Evolutionary conservation across 2,329 filamentous ascomycete species (phyloP).

Genomic region (Bipolaris bicolor): DNA sequence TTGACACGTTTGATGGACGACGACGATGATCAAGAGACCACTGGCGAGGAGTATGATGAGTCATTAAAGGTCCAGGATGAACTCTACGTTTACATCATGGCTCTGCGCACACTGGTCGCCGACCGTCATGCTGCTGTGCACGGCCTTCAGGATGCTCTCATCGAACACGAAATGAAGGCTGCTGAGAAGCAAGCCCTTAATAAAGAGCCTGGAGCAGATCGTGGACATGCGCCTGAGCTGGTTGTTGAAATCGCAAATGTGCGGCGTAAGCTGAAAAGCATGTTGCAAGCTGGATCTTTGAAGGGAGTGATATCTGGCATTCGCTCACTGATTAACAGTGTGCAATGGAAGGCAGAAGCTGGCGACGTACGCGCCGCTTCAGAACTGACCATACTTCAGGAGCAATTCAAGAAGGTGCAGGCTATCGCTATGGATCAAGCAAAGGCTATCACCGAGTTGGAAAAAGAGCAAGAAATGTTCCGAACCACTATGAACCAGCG

Average conservation of each 20-base stretch:
- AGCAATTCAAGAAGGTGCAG: conserved; percentile 66
- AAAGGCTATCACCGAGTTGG: conserved; percentile 59
- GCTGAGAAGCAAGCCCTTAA: conserved; percentile 66
- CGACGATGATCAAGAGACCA: conserved; percentile 72
- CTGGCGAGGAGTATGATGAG: conserved; percentile 87
- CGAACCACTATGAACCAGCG: conserved; percentile 81
- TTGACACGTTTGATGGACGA: conserved; percentile 80
- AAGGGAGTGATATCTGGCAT: conserved; percentile 73
- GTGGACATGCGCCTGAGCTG: conserved; percentile 75
- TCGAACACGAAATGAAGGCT: conserved; percentile 72
- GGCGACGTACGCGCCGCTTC: conserved; percentile 62
- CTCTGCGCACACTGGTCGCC: conserved; percentile 74
- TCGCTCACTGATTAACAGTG: conserved; percentile 65
- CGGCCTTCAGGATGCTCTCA: conserved; percentile 76
- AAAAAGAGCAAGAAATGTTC: conserved; percentile 78
- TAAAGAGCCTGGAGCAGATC: conserved; percentile 54
- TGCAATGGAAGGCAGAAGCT: conserved; percentile 63
- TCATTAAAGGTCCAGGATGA: conserved; percentile 89
- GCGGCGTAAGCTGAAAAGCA: conserved; percentile 58
- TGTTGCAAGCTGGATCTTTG: conserved; percentile 65
- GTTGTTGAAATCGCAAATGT: conserved; percentile 60
- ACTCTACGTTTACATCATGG: conserved; percentile 84
- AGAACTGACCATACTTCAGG: conserved; percentile 70
- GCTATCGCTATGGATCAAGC: conserved; percentile 58
- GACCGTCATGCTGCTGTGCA: conserved; percentile 80